Base-by-base conservation (phyloP, 1,139 yeast species). In the Insectozyma bohioensis region DNA sequence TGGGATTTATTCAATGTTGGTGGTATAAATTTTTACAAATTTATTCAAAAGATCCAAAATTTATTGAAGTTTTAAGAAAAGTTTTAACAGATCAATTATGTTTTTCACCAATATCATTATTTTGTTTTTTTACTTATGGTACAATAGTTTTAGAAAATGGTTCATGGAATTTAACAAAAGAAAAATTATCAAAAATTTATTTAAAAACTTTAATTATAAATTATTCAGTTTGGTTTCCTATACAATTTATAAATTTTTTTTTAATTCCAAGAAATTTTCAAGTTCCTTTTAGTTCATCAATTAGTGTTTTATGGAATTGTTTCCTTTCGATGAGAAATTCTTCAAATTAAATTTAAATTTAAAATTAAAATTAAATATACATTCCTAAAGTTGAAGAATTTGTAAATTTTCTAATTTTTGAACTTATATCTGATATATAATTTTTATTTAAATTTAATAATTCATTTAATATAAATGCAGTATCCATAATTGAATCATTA, bases 291-390 rank as follows among this genome's bases (percentile, higher is more conserved):
- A 82, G 95, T 37, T 83, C 95, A 1, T 79, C 94, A 9, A 67
- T 92, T n/a, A 87, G 95, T 19, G 94, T 88, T 18, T 64, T 87
- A 26, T 88, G 97, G 97, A 85, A 88, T 58, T 88, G 97, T 35
- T 90, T 84, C 61, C 64, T 92, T 30, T 86, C 96, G 0, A 78
- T 86, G 75, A 68, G 82, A 49, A 84, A 84, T 45, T 64, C 73
- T 12, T 47, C 47, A 6, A 43, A 36, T 36, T 42, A 35, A 28
- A 4, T 12, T 10, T 19, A 28, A 17, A 15, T 26, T 17, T n/a
- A 5, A n/a, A 20, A n/a, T 21, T 21, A 28, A 28, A 23, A 4
- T 43, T 49, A 64, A 40, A 66, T 54, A 45, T 65, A 63, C 68
- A 66, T 63, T 12, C 70, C 68, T 5, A 65, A 54, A 40, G 58